phyloP scores from a whole-genome alignment of 169 alveolate genomes.

The Cryptosporidium ryanae region DNA sequence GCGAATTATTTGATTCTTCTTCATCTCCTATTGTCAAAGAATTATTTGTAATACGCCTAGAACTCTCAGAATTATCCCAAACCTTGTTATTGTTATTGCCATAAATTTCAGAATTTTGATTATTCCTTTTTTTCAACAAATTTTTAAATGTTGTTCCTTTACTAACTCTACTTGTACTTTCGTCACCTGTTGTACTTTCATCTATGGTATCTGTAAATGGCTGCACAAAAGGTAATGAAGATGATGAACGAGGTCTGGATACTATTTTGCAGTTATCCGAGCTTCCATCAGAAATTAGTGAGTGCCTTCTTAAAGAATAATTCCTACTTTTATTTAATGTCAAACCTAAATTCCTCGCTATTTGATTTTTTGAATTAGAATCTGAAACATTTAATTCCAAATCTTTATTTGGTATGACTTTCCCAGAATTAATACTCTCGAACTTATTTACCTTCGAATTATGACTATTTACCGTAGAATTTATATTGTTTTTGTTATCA shows the following conservation, averaged over 20 bases:
- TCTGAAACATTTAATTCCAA: background rate
- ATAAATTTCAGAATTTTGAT: background rate
- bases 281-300: conserved; percentile 44
- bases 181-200: conserved; percentile 45
- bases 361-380: background rate
- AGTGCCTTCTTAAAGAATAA: conserved; percentile 51
- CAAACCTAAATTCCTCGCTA: background rate
- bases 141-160: conserved; percentile 9
- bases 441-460: too few relatives aligned
- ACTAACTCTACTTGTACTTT: conserved; percentile 42
- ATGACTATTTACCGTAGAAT: background rate
- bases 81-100: background rate
- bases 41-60: too few relatives aligned
- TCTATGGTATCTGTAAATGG: conserved; percentile 48
- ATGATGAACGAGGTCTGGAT: conserved; percentile 67
- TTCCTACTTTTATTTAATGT: conserved; percentile 9
- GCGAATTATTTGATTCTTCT: conserved; percentile 41
- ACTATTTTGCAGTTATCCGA: conserved; percentile 22
- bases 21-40: background rate
- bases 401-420: background rate
- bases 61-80: background rate
- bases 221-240: conserved; percentile 70
- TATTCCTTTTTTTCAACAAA: conserved; percentile 27
- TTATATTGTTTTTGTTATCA: background rate
- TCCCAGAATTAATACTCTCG: background rate